Conservation (phyloP, 2,329 filamentous ascomycete genomes). For the Talaromyces pinophilus region DNA sequence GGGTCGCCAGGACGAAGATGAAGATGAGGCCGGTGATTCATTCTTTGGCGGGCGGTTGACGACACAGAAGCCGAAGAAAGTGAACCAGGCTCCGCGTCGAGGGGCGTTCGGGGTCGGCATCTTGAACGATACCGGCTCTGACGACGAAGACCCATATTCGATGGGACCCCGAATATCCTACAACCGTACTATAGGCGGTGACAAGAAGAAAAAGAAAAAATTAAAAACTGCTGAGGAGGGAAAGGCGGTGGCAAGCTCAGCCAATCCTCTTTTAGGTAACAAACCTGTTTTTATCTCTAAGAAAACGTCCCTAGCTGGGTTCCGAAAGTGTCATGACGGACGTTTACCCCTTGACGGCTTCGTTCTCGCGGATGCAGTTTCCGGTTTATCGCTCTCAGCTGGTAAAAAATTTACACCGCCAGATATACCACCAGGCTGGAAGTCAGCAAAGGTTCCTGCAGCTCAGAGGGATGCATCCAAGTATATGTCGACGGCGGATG, state of each 20-base stretch:
- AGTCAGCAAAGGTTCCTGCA: constrained; percentile 57
- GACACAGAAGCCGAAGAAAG: constrained; percentile 39
- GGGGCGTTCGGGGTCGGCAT: constrained; percentile 84
- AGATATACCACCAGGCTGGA: constrained; percentile 63
- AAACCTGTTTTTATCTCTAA: constrained; percentile 77
- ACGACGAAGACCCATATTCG: constrained; percentile 92
- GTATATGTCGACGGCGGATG: constrained; percentile 71
- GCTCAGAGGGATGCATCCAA: constrained; percentile 35
- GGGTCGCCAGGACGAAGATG: constrained; percentile 28
- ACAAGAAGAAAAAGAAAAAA: constrained; percentile 76
- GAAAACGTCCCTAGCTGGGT: constrained; percentile 53
- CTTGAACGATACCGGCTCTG: constrained; percentile 88
- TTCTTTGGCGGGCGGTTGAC: constrained; percentile 41
- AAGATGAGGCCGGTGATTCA: constrained; percentile 35
- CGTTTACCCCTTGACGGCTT: constrained; percentile 79
- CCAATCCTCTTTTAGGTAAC: constrained; percentile 64
- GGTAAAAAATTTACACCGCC: constrained; percentile 50
- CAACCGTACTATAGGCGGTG: constrained; percentile 75
- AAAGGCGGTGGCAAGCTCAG: constrained; percentile 49
- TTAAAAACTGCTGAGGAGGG: constrained; percentile 38
- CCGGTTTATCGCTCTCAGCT: constrained; percentile 50
- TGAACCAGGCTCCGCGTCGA: constrained; percentile 57
- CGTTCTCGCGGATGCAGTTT: constrained; percentile 61
- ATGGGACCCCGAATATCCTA: constrained; percentile 89
- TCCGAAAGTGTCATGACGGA: constrained; percentile 79